Conservation (phyloP, 2,329 filamentous ascomycete species). For the Monosporascus sp. region DNA sequence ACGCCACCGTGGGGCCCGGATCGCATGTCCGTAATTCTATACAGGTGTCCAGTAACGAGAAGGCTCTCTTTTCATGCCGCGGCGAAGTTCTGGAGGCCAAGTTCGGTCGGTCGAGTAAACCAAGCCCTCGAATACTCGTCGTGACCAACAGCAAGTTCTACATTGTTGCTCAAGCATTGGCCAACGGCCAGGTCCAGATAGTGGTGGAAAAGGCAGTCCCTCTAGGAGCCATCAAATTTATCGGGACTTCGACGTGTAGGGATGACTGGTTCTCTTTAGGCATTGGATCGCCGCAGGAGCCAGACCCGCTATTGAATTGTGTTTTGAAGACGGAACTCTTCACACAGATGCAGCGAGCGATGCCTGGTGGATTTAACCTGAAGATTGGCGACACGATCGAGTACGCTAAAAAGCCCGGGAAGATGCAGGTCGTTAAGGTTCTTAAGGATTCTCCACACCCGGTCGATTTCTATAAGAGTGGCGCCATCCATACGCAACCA, state of each 20-base stretch:
- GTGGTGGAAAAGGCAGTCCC: slow-evolving; percentile 75
- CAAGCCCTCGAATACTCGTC: slow-evolving; percentile 77
- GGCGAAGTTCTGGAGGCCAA: slow-evolving; percentile 89
- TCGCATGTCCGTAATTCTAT: slow-evolving; percentile 73
- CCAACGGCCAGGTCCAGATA: slow-evolving; percentile 78
- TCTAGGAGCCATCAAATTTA: slow-evolving; percentile 80
- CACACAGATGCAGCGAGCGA: slow-evolving; percentile 76
- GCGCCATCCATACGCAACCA: slow-evolving; percentile 76
- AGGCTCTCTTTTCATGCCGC: slow-evolving; percentile 81
- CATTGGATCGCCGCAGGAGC: slow-evolving; percentile 81
- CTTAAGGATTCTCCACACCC: slow-evolving; percentile 75
- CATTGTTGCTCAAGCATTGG: slow-evolving; percentile 76
- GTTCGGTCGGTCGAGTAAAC: slow-evolving; percentile 93
- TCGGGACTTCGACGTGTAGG: slow-evolving; percentile 72
- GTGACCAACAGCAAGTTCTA: slow-evolving; percentile 85
- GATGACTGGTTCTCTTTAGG: slow-evolving; percentile 98
- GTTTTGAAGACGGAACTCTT: slow-evolving; percentile 97
- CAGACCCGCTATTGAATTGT: slow-evolving; percentile 90
- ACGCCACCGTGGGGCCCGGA: slow-evolving; percentile 72
- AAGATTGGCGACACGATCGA: slow-evolving; percentile 82
- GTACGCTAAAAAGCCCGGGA: slow-evolving; percentile 97
- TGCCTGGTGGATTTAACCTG: slow-evolving; percentile 74
- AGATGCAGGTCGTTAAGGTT: slow-evolving; percentile 82
- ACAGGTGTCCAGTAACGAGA: slow-evolving; percentile 66
- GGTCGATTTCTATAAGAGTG: slow-evolving; percentile 90